These are phyloP conservation scores for Komagataea norvegica DNA, from an alignment of 1,139 yeast genomes.

Conservation along the genomic window DNA sequence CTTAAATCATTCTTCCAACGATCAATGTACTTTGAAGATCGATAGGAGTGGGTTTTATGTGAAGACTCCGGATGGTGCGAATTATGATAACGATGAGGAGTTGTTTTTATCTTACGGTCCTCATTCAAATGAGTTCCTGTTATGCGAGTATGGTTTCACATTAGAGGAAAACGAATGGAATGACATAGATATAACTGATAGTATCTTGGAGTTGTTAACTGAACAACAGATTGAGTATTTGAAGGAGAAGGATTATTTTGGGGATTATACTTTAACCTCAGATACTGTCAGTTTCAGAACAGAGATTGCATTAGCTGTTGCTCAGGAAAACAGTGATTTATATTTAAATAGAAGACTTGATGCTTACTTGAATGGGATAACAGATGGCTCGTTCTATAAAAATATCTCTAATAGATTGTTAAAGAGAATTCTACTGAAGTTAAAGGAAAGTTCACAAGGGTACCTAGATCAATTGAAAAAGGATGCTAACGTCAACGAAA, in stretches of 20 bases:
- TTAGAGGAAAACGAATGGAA: constrained; percentile 60
- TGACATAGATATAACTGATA: constrained; percentile 55
- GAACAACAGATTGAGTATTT: constrained; percentile 43
- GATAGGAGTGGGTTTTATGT: constrained; percentile 50
- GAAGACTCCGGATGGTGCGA: constrained; percentile 29
- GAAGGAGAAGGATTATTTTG: constrained; percentile 51
- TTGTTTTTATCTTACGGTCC: constrained; percentile 78
- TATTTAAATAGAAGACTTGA: constrained; percentile 25
- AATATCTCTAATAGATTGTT: constrained; percentile 31
- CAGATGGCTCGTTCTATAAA: constrained; percentile 42
- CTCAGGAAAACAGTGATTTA: constrained; percentile 39
- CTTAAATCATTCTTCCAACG: constrained; percentile 65
- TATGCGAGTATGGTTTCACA: constrained; percentile 84
- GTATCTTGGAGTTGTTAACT: constrained; percentile 36
- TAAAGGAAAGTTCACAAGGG: constrained; percentile 28
- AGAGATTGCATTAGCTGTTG: constrained; percentile 65
- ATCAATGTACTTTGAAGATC: constrained; percentile 48
- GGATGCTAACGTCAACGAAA: constrained; percentile 11
- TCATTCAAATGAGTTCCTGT: constrained; percentile 73
- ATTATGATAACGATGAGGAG: constrained; percentile 48
- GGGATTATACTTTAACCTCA: constrained; percentile 62
- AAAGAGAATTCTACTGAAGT: constrained; percentile 32
- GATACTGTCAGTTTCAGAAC: constrained; percentile 65
- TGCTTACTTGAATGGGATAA: constrained; percentile 34
- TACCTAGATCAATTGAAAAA: constrained; percentile 23